These are phyloP conservation scores for Caulochytrium protostelioides DNA, from an alignment of 371 early-diverging fungal genomes.

Conservation along the genomic window DNA sequence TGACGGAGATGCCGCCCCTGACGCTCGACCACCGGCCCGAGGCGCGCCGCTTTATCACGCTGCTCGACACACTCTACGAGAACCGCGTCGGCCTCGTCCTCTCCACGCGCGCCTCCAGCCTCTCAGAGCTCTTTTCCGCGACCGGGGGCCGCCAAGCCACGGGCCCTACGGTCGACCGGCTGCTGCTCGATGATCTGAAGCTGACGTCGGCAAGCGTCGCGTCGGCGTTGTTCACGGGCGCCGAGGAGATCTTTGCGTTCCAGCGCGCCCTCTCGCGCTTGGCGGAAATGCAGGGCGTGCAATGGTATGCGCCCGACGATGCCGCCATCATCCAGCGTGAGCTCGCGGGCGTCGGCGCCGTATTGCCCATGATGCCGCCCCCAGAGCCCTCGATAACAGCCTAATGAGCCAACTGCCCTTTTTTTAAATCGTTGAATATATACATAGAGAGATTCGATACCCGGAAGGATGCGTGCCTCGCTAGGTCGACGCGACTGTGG, in stretches of 20 bases:
- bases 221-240: conserved; percentile 53
- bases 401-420: not conserved
- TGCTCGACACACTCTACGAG: conserved; percentile 84
- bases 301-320: conserved; percentile 19
- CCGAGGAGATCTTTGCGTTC: conserved; percentile 91
- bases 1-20: conserved; percentile 75
- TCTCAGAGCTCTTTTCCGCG: conserved; percentile 42
- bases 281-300: conserved; percentile 64
- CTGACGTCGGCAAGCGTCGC: conserved; percentile 20
- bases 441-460: not conserved
- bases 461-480: too few relatives aligned
- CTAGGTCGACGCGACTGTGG: too few relatives aligned
- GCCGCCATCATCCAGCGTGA: conserved; percentile 14
- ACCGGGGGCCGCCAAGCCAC: conserved; percentile 17
- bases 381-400: not conserved
- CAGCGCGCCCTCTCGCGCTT: conserved; percentile 70
- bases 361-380: conserved; percentile 18
- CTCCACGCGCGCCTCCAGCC: conserved; percentile 42
- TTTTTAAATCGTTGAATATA: not conserved
- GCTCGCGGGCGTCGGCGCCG: too few relatives aligned
- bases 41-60: conserved; percentile 77
- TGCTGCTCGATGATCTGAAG: conserved; percentile 39
- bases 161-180: conserved; percentile 14
- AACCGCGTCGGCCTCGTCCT: conserved; percentile 29
- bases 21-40: conserved; percentile 49